phyloP scores from a whole-genome alignment of 257 asterid species.

The Solanum tarapatanum region DNA sequence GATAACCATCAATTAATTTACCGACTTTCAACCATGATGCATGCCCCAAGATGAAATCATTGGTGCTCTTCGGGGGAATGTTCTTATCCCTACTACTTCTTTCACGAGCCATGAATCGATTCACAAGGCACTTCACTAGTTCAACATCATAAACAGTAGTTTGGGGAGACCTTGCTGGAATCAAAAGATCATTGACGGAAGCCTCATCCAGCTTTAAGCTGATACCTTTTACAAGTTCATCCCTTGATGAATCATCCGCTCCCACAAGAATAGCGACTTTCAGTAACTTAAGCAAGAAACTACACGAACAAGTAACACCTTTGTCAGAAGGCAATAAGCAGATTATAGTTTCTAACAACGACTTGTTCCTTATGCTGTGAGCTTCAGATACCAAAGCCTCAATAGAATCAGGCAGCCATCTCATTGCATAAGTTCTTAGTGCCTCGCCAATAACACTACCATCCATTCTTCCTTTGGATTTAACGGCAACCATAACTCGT shows the following conservation, averaged over 20 bases:
- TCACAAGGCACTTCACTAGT: conserved; percentile 53
- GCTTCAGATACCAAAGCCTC: conserved; percentile 64
- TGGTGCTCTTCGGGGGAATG: conserved; percentile 2
- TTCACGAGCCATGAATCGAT: conserved; percentile 37
- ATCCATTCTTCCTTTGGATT: conserved; percentile 72
- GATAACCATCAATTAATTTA: conserved; percentile 55
- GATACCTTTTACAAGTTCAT: conserved; percentile 42
- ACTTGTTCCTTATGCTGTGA: conserved; percentile 48
- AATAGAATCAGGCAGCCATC: conserved; percentile 81
- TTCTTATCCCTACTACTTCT: conserved; percentile 18
- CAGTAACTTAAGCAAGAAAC: conserved; percentile 69
- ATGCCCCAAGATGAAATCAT: conserved; percentile 49
- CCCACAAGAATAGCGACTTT: conserved; percentile 64
- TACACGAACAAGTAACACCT: conserved; percentile 47
- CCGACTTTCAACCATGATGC: conserved; percentile 68
- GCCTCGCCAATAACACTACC: conserved; percentile 70
- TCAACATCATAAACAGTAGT: conserved; percentile 51
- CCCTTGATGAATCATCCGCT: conserved; percentile 48
- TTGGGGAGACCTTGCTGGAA: conserved; percentile 68
- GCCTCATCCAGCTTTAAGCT: conserved; percentile 76
- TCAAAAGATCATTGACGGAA: conserved; percentile 47
- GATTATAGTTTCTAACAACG: conserved; percentile 72
- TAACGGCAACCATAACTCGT: conserved; percentile 67
- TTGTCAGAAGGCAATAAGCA: conserved; percentile 69
- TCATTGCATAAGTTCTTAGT: conserved; percentile 56